Base-by-base conservation (phyloP, 495 filamentous ascomycete species). In the Daldinia concentrica region DNA sequence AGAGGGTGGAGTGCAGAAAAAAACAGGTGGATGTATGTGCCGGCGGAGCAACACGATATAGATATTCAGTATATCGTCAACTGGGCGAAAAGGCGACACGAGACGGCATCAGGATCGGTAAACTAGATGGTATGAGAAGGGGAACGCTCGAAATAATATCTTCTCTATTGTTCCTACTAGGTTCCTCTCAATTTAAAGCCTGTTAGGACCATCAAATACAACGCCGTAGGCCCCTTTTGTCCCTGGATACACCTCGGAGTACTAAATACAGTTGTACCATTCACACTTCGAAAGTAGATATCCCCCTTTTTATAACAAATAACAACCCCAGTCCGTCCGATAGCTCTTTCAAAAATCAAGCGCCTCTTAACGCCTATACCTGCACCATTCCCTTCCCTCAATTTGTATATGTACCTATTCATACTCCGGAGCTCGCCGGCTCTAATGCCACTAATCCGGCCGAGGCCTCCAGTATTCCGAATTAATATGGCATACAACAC, bases 21-120 rank as follows among this genome's bases (percentile, higher is more conserved):
- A 1, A 60, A 78, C 26, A 64, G 61, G 30, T 87, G 83, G 84
- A 68, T 82, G 26, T 87, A 85, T 50, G 58, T 82, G 11, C 77
- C 80, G 4, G 80, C 74, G 2, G 74, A 78, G 6, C 78, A 83
- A 64, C 84, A 86, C 51, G 82, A 84, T 12, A 74, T 57, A 19
- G 84, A 86, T 43, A 50, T 82, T 32, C 72, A 78, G 11, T 72
- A 70, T 24, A 64, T 79, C 22, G 51, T 68, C 11, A 66, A 26
- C 48, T 71, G 70, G 74, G 65, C 29, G 9, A 68, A 73, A 45
- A 70, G 65, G n/a, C 67, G 48, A 39, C 64, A 27, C 3, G 54
- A 29, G 9, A 22, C 41, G 15, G 67, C 55, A 17, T 19, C 24
- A 1, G 48, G 56, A 39, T 34, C 56, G 22, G 12, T 32, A 65